These are phyloP conservation scores for Parasitella parasitica DNA, from an alignment of 371 early-diverging fungal genomes.

Conservation along the genomic window DNA sequence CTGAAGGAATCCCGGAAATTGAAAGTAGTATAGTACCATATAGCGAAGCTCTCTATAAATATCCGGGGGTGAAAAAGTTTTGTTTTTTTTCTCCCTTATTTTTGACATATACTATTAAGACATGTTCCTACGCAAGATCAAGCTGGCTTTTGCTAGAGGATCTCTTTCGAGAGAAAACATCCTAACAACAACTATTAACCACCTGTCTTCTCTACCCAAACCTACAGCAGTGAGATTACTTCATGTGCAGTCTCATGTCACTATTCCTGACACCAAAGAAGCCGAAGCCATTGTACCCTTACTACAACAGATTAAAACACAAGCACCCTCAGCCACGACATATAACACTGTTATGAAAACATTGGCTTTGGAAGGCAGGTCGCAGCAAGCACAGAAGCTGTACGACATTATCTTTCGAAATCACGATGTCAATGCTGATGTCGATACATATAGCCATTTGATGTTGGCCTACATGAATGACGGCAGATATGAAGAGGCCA, in stretches of 20 bases:
- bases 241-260: not conserved
- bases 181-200: not conserved
- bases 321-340: conserved; percentile 2
- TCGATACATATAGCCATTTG: conserved; percentile 35
- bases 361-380: conserved; percentile 33
- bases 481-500: conserved; percentile 34
- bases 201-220: not conserved
- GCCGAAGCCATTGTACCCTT: conserved; percentile 9
- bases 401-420: conserved; percentile 41
- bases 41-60: too few species aligned
- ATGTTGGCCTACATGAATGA: conserved; percentile 46
- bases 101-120: not conserved
- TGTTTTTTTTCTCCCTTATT: not conserved
- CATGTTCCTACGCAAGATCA: not conserved
- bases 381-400: conserved; percentile 37
- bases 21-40: too few species aligned
- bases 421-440: conserved; percentile 20
- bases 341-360: conserved; percentile 35
- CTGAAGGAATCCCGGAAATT: too few species aligned
- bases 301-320: not conserved
- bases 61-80: conserved; percentile 1
- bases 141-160: not conserved
- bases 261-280: conserved; percentile 13
- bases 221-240: not conserved
- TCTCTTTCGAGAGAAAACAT: not conserved